A percentile compares a stretch with the other conserved stretches of the same genome.
Conservation (phyloP, 805 yeast genomes). For the Lipomyces orientalis region DNA sequence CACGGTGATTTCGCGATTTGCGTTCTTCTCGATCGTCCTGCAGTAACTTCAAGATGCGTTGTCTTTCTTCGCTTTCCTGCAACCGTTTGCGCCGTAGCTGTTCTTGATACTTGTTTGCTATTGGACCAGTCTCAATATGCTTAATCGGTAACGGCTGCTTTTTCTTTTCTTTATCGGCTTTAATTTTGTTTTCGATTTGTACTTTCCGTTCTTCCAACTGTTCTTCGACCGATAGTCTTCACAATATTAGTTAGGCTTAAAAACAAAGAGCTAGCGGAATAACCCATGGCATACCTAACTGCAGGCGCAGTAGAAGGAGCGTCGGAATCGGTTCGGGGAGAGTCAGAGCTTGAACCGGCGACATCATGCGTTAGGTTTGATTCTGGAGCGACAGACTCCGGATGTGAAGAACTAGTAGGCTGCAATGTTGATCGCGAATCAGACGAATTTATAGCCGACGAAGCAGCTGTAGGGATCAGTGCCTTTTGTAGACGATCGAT, state of each 20-base stretch:
- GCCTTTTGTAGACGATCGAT: constrained; percentile 15
- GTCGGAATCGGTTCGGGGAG: neutral
- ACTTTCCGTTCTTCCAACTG: constrained; percentile 9
- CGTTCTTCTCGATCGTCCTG: constrained; percentile 61
- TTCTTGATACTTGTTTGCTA: constrained; percentile 47
- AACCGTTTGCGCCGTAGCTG: constrained; percentile 48
- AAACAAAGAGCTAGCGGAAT: neutral
- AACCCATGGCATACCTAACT: neutral
- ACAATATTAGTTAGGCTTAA: neutral
- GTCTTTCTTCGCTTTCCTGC: constrained; percentile 56
- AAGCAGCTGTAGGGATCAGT: constrained; percentile 7
- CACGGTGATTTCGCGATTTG: constrained; percentile 37
- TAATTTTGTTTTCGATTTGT: constrained; percentile 29
- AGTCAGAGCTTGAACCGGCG: neutral
- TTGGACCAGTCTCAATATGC: constrained; percentile 13
- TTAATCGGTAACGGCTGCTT: neutral
- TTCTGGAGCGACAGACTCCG: neutral
- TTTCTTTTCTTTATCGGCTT: constrained; percentile 24
- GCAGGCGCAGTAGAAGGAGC: neutral
- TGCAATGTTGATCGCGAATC: neutral
- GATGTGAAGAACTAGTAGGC: neutral
- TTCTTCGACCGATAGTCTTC: constrained; percentile 1
- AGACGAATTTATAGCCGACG: neutral
- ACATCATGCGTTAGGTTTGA: neutral
- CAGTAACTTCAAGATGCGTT: constrained; percentile 59